These are phyloP conservation scores for Naganishia albida DNA, from an alignment of 1,284 basidiomycete genomes.

Conservation along the genomic window DNA sequence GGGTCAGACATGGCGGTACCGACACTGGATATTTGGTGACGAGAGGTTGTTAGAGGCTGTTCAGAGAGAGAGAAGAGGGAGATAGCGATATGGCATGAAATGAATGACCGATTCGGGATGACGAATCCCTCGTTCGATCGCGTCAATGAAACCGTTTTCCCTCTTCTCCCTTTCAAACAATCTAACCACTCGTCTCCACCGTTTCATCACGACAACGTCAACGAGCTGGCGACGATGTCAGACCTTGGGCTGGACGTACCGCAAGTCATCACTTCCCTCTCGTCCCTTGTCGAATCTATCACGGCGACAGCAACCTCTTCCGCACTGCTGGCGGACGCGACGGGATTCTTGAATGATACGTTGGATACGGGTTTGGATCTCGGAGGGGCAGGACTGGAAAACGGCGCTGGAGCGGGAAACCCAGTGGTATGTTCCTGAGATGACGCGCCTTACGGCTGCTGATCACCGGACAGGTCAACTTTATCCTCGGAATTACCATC, in stretches of 20 bases:
- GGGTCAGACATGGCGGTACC: conserved; percentile 8
- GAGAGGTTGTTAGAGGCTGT: too few species aligned
- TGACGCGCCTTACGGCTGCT: background rate
- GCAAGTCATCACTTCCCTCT: conserved; percentile 3
- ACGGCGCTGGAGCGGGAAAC: conserved; percentile 15
- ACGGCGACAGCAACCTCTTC: conserved; percentile 5
- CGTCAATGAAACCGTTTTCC: background rate
- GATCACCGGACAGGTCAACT: conserved; percentile 39
- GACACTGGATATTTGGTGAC: too few species aligned
- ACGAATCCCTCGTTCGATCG: too few species aligned
- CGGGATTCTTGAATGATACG: conserved; percentile 5
- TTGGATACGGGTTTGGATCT: conserved; percentile 4
- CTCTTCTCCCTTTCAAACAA: background rate
- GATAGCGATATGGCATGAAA: too few species aligned
- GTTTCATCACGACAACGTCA: background rate
- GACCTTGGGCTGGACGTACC: conserved; percentile 14
- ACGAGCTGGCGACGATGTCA: background rate
- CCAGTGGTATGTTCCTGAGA: conserved; percentile 12
- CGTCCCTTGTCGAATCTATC: conserved; percentile 7
- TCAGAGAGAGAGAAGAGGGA: too few species aligned
- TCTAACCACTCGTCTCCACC: background rate
- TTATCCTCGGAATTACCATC: conserved; percentile 53
- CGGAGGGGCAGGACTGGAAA: background rate
- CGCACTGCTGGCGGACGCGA: background rate
- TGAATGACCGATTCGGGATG: too few species aligned